Base-by-base conservation (phyloP, 164 flowering plant genomes). In the Vitis vinifera region DNA sequence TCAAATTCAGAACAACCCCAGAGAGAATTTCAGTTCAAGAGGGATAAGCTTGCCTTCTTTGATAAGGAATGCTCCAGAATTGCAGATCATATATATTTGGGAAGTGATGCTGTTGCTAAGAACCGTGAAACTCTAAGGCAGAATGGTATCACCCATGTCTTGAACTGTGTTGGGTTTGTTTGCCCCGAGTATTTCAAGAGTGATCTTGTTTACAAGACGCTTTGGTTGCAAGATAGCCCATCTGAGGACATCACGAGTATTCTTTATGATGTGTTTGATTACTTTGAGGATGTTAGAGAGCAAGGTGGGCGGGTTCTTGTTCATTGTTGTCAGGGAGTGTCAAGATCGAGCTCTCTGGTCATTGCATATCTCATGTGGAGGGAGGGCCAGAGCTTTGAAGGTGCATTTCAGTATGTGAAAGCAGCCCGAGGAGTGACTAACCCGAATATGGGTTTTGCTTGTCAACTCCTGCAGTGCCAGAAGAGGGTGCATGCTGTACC, bases 361-460 rank as follows among this genome's bases (percentile, higher is more conserved):
- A 92, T 92, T 66, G 97, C 95, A 1, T 92, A 92, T 68, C 87
- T 92, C 62, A 92, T 92, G 91, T 92, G 97, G 97, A 89, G 85
- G 63, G 82, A 90, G 51, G 86, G 89, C 10, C 89, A 85, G 78
- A 90, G 92, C 77, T 92, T 87, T 60, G 95, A 92, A 13, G 90
- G 86, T 67, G 97, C 97, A 0, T 92, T 92, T 74, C 91, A 87
- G 72, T 80, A 70, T 63, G 97, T 92, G 68, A 92, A 90, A 77
- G 82, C 89, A 30, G 97, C 95, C 2, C 65, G 97, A 56, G 95
- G 90, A 55, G 89, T 90, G 23, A 79, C 95, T 0, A 88, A 92
- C 68, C 97, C 97, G 1, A 92, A 90, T 50, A 85, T 90, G 90
- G 97, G 97, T 1, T 92, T 92, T 78, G 91, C 97, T 61, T 88